These are phyloP conservation scores for Capsicum rhomboideum DNA, from an alignment of 257 asterid species.

Conservation along the genomic window DNA sequence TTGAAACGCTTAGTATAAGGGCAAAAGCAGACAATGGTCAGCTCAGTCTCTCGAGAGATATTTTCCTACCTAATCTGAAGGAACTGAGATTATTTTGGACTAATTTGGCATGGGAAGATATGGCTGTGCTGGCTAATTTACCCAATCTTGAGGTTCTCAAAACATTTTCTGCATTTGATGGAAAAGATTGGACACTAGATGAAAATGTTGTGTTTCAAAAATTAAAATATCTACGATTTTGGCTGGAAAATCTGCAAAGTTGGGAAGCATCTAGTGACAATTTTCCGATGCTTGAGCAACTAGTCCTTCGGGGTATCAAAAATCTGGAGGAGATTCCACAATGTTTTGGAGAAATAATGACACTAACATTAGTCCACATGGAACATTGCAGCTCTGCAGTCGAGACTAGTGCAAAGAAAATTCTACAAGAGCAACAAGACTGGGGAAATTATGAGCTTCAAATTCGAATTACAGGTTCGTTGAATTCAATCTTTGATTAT, in stretches of 20 bases:
- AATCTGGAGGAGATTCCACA: too few relatives aligned
- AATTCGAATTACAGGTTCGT: too few relatives aligned
- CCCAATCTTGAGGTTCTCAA: background rate
- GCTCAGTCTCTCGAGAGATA: accelerated
- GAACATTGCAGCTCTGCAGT: background rate
- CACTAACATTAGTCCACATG: background rate
- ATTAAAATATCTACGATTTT: background rate
- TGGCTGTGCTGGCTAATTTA: background rate
- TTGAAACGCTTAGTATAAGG: background rate
- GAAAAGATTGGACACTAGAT: background rate
- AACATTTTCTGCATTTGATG: background rate
- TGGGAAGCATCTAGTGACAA: background rate
- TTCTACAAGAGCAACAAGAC: background rate
- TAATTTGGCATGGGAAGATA: background rate
- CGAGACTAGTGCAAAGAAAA: background rate
- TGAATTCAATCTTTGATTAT: too few relatives aligned
- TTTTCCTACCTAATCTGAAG: background rate
- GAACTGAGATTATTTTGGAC: background rate
- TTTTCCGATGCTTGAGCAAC: background rate
- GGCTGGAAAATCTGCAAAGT: background rate
- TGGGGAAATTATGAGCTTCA: background rate
- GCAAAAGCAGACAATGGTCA: accelerated
- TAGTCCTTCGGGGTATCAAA: background rate
- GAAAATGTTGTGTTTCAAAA: background rate
- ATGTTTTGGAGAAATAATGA: background rate